A percentile compares a stretch with the other conserved stretches of the same genome.
These are phyloP conservation scores for Coprinopsis sp. DNA, from an alignment of 768 basidiomycete species.

Conservation along the genomic window DNA sequence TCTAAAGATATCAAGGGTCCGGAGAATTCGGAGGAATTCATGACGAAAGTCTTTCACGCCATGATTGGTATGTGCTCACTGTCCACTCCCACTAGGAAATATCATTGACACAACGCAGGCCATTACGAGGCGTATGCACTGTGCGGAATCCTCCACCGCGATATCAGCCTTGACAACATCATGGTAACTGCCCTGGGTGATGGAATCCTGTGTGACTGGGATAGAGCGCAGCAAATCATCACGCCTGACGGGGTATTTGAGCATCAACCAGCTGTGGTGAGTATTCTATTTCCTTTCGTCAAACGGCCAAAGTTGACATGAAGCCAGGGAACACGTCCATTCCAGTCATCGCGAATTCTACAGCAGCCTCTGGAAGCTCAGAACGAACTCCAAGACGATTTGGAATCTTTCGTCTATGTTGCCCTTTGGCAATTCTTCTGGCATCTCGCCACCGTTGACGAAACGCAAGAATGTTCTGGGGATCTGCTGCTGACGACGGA, in stretches of 20 bases:
- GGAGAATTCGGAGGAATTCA: background rate
- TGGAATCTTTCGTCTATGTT: background rate
- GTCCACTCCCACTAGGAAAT: background rate
- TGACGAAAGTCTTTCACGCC: background rate
- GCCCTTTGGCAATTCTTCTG: background rate
- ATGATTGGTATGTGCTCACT: background rate
- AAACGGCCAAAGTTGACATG: background rate
- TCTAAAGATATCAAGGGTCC: background rate
- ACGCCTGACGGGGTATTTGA: too few species aligned
- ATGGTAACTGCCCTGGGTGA: background rate
- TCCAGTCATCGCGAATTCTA: background rate
- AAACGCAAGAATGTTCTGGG: background rate
- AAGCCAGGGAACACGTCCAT: background rate
- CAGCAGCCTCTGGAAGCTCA: background rate
- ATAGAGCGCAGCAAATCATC: background rate
- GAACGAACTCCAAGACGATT: background rate
- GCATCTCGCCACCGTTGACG: background rate
- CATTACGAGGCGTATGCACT: background rate
- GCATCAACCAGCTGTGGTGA: background rate
- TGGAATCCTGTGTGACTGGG: background rate
- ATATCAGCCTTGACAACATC: background rate
- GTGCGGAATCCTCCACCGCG: background rate
- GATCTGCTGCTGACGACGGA: background rate
- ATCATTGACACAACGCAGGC: background rate
- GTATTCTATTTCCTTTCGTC: background rate